phyloP scores from a whole-genome alignment of 2,329 filamentous ascomycete species.

The Shiraia sp. region DNA sequence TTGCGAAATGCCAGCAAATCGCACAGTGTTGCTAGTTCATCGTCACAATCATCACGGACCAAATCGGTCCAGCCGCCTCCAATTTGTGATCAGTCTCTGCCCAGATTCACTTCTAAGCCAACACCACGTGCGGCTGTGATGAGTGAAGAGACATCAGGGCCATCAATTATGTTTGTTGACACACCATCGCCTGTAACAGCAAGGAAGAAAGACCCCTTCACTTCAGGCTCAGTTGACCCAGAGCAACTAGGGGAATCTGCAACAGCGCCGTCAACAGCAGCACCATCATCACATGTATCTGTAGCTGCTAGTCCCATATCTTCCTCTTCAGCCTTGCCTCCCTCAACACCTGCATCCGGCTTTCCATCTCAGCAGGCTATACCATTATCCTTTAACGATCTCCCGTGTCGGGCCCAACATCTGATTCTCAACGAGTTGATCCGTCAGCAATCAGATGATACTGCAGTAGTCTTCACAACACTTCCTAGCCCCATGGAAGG shows the following conservation, averaged over 20 bases:
- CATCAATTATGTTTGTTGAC: conserved; percentile 76
- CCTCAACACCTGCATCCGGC: conserved; percentile 37
- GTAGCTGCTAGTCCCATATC: conserved; percentile 3
- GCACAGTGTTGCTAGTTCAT: conserved; percentile 18
- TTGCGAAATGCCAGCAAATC: conserved; percentile 9
- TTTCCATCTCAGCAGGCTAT: conserved; percentile 64
- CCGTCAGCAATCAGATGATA: conserved; percentile 50
- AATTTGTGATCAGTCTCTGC: conserved; percentile 58
- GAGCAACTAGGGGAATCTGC: conserved; percentile 5
- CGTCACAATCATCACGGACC: conserved; percentile 25
- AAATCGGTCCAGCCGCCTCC: conserved; percentile 51
- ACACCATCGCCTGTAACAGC: conserved; percentile 28
- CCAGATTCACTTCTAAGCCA: conserved; percentile 72
- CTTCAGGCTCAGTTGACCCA: conserved; percentile 9
- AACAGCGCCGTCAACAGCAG: conserved; percentile 5
- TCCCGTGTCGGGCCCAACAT: conserved; percentile 83
- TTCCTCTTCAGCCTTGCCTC: neutral
- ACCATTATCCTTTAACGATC: conserved; percentile 81
- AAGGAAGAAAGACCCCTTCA: conserved; percentile 24
- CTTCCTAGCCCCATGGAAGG: conserved; percentile 79
- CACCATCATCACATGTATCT: conserved; percentile 7
- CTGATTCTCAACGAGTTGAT: conserved; percentile 87
- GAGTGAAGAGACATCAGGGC: conserved; percentile 64
- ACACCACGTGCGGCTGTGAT: conserved; percentile 72
- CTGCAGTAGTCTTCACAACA: conserved; percentile 81